These are phyloP conservation scores for Helminthosporium solani DNA, from an alignment of 2,329 filamentous ascomycete genomes.

Conservation along the genomic window DNA sequence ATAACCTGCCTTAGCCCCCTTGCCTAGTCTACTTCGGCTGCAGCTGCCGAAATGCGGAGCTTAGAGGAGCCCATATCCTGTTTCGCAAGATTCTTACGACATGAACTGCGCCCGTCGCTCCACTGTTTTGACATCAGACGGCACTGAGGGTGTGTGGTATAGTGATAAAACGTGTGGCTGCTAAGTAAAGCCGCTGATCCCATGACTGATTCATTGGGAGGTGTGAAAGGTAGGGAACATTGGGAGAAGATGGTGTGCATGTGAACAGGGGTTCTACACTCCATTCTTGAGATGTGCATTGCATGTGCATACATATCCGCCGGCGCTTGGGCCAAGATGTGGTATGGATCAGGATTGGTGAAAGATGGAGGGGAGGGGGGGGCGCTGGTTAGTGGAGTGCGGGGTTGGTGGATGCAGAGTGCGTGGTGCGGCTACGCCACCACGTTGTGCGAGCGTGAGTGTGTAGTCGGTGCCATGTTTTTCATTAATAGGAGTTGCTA, in stretches of 20 bases:
- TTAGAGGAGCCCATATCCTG: not conserved
- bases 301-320: constrained; percentile 1
- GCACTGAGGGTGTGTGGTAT: not conserved
- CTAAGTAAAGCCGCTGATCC: not conserved
- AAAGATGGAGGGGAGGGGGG: not conserved
- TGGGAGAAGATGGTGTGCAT: constrained; percentile 1
- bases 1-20: not conserved
- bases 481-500: too few species aligned
- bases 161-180: not conserved
- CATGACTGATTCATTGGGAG: not conserved
- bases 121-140: not conserved
- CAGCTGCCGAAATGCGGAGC: not conserved
- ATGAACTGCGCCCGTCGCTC: not conserved
- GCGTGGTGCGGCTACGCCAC: not conserved
- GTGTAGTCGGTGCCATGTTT: not conserved
- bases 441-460: not conserved
- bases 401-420: not conserved
- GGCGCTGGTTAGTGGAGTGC: not conserved
- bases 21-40: not conserved
- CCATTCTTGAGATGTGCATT: not conserved
- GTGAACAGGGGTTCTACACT: not conserved
- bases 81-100: not conserved
- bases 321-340: not conserved
- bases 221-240: not conserved
- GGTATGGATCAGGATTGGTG: not conserved